Conservation (phyloP, 2,329 filamentous ascomycete species). For the Septoria linicola region DNA sequence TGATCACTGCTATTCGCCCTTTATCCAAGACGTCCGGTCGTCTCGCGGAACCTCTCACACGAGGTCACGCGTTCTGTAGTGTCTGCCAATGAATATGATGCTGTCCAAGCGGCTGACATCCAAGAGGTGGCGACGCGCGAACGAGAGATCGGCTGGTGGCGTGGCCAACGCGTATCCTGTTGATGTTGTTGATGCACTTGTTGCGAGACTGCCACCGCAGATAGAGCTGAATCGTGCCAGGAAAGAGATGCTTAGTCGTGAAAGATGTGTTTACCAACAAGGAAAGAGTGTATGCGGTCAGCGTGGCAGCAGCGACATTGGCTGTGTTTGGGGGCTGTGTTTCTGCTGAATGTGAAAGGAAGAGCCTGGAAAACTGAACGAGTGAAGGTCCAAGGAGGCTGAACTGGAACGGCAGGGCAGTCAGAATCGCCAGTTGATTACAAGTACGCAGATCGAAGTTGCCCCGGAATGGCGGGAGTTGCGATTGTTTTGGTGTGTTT, state of each 20-base stretch:
- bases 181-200: conserved; percentile 5
- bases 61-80: conserved; percentile 9
- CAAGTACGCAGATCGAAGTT: conserved; percentile 4
- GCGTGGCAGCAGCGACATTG: conserved; percentile 1
- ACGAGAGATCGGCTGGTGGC: conserved; percentile 25
- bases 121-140: conserved; percentile 15
- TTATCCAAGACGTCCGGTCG: conserved; percentile 24
- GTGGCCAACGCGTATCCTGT: conserved; percentile 12
- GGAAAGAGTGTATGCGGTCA: conserved; percentile 8
- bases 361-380: neutral
- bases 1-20: conserved; percentile 15
- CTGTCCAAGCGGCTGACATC: conserved; percentile 14
- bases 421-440: neutral
- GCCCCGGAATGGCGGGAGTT: conserved; percentile 9
- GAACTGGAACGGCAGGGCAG: neutral
- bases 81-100: conserved; percentile 27
- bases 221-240: neutral
- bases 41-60: conserved; percentile 6
- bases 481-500: conserved; percentile 7
- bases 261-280: conserved; percentile 3
- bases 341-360: conserved; percentile 7
- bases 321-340: neutral
- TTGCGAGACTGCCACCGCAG: neutral
- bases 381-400: neutral
- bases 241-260: neutral